Percentiles rank a stretch among this genome's conserved stretches.
Evolutionary conservation across 129 eudicot genomes (phyloP).

Genomic region (Glebionis coronaria): DNA sequence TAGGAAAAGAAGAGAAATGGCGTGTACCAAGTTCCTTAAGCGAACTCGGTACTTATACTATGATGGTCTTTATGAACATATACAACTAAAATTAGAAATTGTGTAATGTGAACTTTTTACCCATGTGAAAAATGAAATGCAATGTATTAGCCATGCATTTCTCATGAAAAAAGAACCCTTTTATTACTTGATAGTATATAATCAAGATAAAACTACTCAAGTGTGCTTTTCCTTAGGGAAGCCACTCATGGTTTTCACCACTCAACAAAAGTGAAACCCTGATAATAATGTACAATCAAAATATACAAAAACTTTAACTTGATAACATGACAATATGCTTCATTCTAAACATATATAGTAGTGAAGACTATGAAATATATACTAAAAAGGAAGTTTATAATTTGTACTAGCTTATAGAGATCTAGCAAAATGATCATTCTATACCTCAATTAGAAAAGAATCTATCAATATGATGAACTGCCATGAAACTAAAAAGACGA

Average conservation of each 20-base stretch:
- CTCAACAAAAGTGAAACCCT: constrained; percentile 35
- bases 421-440: constrained; percentile 19
- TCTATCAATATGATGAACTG: neutral
- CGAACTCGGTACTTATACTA: neutral
- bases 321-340: constrained; percentile 27
- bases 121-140: constrained; percentile 21
- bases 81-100: neutral
- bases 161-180: constrained; percentile 25
- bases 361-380: neutral
- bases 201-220: constrained; percentile 59
- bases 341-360: constrained; percentile 11
- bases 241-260: constrained; percentile 48
- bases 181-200: constrained; percentile 35
- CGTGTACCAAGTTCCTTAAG: neutral
- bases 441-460: constrained; percentile 8
- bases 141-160: constrained; percentile 27
- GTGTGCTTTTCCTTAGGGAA: constrained; percentile 52
- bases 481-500: constrained; percentile 5
- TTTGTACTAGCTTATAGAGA: constrained; percentile 17
- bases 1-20: neutral
- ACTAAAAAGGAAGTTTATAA: constrained; percentile 7
- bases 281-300: constrained; percentile 29
- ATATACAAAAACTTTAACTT: constrained; percentile 30
- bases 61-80: no score
- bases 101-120: neutral